Percentiles rank a stretch among this genome's conserved stretches.
Conservation (phyloP, 1,139 yeast genomes). For the Saccharomycopsis phalli region DNA sequence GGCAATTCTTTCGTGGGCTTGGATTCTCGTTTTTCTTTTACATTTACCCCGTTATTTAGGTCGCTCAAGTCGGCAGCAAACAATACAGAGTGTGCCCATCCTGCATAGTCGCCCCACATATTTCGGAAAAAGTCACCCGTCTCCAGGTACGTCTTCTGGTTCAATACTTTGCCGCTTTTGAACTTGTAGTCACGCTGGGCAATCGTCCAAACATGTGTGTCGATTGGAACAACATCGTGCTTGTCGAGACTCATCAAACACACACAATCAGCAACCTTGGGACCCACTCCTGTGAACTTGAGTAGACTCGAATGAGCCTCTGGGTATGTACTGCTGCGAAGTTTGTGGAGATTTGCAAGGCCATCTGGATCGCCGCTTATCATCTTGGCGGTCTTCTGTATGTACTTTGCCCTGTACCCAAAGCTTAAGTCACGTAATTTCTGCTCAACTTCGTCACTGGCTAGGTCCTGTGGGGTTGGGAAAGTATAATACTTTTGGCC, state of each 20-base stretch:
- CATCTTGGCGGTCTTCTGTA: conserved; percentile 62
- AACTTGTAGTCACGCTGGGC: conserved; percentile 67
- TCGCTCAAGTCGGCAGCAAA: conserved; percentile 76
- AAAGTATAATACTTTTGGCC: conserved; percentile 61
- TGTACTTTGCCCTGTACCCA: conserved; percentile 90
- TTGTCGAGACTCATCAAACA: conserved; percentile 87
- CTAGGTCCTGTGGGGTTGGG: conserved; percentile 53
- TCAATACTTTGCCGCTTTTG: conserved; percentile 38
- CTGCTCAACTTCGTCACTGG: conserved; percentile 32
- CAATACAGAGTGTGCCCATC: conserved; percentile 94
- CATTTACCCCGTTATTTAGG: conserved; percentile 49
- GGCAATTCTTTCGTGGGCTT: too few species aligned
- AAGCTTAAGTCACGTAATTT: conserved; percentile 46
- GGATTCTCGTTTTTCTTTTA: too few species aligned
- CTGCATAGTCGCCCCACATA: conserved; percentile 87
- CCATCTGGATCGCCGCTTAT: conserved; percentile 28
- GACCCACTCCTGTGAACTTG: conserved; percentile 84
- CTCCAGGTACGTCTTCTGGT: conserved; percentile 49
- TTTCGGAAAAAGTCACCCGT: conserved; percentile 54
- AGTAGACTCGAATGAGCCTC: conserved; percentile 58
- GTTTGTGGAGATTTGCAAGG: conserved; percentile 24
- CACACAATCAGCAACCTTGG: conserved; percentile 95
- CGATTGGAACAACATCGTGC: conserved; percentile 87
- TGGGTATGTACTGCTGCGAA: conserved; percentile 41
- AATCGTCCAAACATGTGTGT: conserved; percentile 92